Conservation (phyloP, 129 eudicot species). For the Glebionis coronaria region DNA sequence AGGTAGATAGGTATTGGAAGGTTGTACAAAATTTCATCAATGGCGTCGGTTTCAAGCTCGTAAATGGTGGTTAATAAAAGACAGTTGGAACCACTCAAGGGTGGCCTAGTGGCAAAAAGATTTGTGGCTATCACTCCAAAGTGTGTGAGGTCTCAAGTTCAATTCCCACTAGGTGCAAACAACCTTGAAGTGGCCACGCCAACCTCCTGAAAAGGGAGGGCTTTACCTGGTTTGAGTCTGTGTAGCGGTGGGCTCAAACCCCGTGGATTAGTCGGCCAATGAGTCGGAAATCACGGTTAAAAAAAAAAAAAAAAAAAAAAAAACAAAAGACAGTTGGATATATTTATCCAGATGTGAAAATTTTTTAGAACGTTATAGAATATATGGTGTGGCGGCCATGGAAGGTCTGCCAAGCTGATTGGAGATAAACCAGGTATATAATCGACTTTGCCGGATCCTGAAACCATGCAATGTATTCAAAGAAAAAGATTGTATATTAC, state of each 20-base stretch:
- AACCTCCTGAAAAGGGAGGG: too few species aligned
- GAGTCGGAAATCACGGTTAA: too few species aligned
- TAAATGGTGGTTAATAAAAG: conserved; percentile 44
- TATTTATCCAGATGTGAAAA: conserved; percentile 11
- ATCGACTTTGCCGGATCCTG: conserved; percentile 42
- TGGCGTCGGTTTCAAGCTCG: conserved; percentile 41
- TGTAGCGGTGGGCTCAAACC: too few species aligned
- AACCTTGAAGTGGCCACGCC: too few species aligned
- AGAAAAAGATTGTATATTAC: background rate
- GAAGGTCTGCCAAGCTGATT: conserved; percentile 42
- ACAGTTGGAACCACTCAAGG: too few species aligned
- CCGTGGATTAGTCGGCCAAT: too few species aligned
- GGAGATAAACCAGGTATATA: conserved; percentile 69
- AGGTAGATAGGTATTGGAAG: conserved; percentile 29
- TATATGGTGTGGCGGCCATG: conserved; percentile 20
- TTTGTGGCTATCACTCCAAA: too few species aligned
- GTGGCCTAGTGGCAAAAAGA: too few species aligned
- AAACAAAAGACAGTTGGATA: conserved; percentile 44
- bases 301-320: too few species aligned
- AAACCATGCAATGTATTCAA: background rate
- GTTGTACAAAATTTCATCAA: conserved; percentile 21
- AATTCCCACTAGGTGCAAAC: too few species aligned
- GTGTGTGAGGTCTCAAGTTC: too few species aligned
- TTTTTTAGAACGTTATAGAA: background rate
- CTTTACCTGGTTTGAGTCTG: too few species aligned